Evolutionary conservation across 2,329 filamentous ascomycete genomes (phyloP).

Genomic region (Laburnicola sp.): DNA sequence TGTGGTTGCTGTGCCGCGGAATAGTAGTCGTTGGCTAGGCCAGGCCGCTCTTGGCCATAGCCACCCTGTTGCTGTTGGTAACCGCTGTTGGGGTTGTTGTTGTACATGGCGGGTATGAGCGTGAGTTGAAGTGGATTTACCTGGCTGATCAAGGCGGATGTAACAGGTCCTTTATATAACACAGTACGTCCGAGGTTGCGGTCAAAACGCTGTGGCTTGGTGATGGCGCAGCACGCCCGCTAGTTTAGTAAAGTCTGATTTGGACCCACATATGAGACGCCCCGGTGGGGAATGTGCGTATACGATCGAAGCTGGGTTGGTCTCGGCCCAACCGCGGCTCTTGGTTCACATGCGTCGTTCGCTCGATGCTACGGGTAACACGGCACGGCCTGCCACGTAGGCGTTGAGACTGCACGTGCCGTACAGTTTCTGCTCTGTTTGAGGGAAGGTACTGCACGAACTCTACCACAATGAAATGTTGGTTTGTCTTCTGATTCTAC

Average conservation of each 20-base stretch:
- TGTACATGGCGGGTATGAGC: background rate
- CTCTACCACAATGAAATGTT: no score
- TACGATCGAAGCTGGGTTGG: background rate
- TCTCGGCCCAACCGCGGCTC: background rate
- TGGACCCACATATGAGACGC: slow-evolving; percentile 3
- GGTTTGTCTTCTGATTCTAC: no score
- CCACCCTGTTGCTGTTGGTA: slow-evolving; percentile 4
- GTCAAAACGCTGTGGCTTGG: background rate
- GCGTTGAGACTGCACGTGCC: no score
- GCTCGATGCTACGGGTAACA: slow-evolving; percentile 2
- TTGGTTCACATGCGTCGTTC: background rate
- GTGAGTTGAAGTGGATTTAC: background rate
- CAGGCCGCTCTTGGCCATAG: background rate
- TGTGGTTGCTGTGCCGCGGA: slow-evolving; percentile 15
- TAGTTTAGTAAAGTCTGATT: background rate
- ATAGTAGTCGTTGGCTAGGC: slow-evolving; percentile 4
- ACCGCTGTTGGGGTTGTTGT: background rate
- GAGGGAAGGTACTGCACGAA: no score
- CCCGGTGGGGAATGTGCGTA: background rate
- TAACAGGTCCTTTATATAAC: background rate
- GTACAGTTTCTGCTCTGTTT: no score
- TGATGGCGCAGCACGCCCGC: slow-evolving; percentile 1
- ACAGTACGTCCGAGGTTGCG: background rate
- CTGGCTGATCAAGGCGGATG: background rate
- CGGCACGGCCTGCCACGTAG: background rate